phyloP scores from a whole-genome alignment of 164 flowering plant species.

The Stephania yunnanensis region DNA sequence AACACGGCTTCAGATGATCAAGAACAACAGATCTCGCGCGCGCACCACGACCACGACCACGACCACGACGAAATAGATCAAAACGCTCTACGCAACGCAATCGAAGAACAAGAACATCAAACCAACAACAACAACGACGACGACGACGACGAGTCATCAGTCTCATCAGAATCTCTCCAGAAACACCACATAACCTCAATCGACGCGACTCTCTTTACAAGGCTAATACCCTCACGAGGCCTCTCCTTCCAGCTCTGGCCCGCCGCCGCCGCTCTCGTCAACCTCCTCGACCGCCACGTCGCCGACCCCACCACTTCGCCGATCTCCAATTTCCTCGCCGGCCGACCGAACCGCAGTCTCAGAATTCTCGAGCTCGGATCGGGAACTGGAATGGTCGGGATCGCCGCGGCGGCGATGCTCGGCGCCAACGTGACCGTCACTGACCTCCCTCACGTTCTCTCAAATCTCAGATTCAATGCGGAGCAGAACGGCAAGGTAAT shows the following conservation, averaged over 20 bases:
- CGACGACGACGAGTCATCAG: neutral
- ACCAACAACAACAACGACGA: neutral
- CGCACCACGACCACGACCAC: neutral
- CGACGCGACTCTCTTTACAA: slow-evolving; percentile 37
- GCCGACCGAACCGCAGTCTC: slow-evolving; percentile 14
- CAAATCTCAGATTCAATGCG: slow-evolving; percentile 64
- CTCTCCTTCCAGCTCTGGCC: slow-evolving; percentile 98
- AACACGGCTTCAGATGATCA: neutral
- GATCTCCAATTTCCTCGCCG: slow-evolving; percentile 22
- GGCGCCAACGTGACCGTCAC: slow-evolving; percentile 64
- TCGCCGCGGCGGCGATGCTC: slow-evolving; percentile 68
- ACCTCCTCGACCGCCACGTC: slow-evolving; percentile 47
- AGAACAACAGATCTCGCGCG: neutral
- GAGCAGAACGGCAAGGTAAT: slow-evolving; percentile 37
- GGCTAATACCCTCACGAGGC: slow-evolving; percentile 75
- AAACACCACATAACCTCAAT: slow-evolving; percentile 42
- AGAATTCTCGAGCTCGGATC: slow-evolving; percentile 92
- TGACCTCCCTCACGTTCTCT: slow-evolving; percentile 76
- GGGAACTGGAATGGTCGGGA: slow-evolving; percentile 89
- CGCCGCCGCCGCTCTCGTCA: slow-evolving; percentile 70
- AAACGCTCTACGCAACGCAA: too few relatives aligned
- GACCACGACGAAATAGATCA: neutral
- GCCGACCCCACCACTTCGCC: slow-evolving; percentile 16
- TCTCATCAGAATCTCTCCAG: slow-evolving; percentile 16
- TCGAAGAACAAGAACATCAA: neutral